Base-by-base conservation (phyloP, 768 basidiomycete species). In the Kwoniella shandongensis region DNA sequence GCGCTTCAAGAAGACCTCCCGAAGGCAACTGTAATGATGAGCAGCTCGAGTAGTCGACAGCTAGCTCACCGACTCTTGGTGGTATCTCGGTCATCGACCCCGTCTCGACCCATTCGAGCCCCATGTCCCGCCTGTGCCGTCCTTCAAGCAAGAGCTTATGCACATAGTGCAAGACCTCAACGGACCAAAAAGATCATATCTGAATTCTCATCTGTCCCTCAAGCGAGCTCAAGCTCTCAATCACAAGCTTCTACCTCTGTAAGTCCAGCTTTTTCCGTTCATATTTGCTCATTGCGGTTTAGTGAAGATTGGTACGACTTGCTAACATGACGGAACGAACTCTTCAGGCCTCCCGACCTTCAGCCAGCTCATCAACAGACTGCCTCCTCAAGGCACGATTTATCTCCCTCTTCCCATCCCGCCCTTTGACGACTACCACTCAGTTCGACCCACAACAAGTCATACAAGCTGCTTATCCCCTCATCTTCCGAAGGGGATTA, bases 401-500 rank as follows among this genome's bases (percentile, higher is more conserved):
- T 13, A 30, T 6, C 38, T 41, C 51, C 49, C 50, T 20, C 12
- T 13, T 18, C 41, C 32, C 32, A 6, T 6, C 32, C 6, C 32
- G 32, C 32, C n/a, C 47, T 15, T 32, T 30, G 13, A 12, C 26
- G 32, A 22, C 20, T 18, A 4, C 27, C n/a, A 23, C 32, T 6
- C 32, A 32, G 13, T 13, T 32, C 7, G 32, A 32, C 32, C 7
- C 13, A 13, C 32, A 32, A 32, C 32, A 32, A 32, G 32, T 32
- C 32, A 32, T 46, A 30, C 29, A 51, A 38, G 39, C 25, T 29
- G 23, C 36, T 13, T 58, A 32, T 23, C 56, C 56, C 18, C 23
- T 58, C 6, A 50, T 58, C 13, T 58, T 58, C 22, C 22, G 56
- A 35, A 23, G 56, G 45, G 27, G 41, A 4, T 41, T 58, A 8